Evolutionary conservation across 495 filamentous ascomycete genomes (phyloP).

Genomic region (Hypoxylon perforatum): DNA sequence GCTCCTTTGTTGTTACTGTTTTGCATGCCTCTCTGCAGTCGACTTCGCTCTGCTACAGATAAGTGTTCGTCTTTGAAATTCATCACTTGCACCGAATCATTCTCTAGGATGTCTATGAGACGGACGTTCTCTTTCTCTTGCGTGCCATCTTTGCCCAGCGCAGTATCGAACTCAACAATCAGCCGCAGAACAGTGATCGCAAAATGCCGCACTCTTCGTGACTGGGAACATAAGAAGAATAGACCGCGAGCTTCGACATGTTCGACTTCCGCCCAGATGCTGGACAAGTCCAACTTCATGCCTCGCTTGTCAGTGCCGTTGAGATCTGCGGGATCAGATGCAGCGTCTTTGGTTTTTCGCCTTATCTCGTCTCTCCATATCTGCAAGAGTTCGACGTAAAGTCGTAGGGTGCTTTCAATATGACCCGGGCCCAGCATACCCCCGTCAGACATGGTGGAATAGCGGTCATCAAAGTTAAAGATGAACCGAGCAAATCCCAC

Average conservation of each 20-base stretch:
- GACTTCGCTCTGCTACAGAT: conserved; percentile 90
- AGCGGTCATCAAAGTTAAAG: conserved; percentile 96
- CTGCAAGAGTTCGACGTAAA: conserved; percentile 92
- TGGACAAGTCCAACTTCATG: conserved; percentile 86
- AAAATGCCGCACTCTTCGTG: conserved; percentile 84
- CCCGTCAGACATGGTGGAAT: conserved; percentile 97
- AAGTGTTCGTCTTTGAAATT: conserved; percentile 92
- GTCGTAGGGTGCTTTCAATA: conserved; percentile 89
- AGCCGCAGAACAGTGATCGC: conserved; percentile 92
- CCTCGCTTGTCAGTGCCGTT: conserved; percentile 66
- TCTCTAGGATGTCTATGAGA: conserved; percentile 91
- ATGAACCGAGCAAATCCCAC: conserved; percentile 97
- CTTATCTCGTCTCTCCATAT: conserved; percentile 99
- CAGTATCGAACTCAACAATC: conserved; percentile 93
- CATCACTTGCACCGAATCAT: conserved; percentile 87
- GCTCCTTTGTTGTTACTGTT: conserved; percentile 86
- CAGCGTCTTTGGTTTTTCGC: conserved; percentile 80
- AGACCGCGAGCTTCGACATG: conserved; percentile 96
- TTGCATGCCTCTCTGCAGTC: conserved; percentile 89
- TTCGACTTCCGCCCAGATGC: conserved; percentile 90
- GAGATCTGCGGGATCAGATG: conserved; percentile 69
- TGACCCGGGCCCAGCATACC: conserved; percentile 95
- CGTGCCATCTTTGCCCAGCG: conserved; percentile 72
- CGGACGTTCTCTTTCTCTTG: conserved; percentile 70
- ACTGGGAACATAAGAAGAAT: conserved; percentile 98